Percentiles rank a stretch among this genome's conserved stretches.
phyloP scores from a whole-genome alignment of 495 filamentous ascomycete genomes.

The Halenospora varia region DNA sequence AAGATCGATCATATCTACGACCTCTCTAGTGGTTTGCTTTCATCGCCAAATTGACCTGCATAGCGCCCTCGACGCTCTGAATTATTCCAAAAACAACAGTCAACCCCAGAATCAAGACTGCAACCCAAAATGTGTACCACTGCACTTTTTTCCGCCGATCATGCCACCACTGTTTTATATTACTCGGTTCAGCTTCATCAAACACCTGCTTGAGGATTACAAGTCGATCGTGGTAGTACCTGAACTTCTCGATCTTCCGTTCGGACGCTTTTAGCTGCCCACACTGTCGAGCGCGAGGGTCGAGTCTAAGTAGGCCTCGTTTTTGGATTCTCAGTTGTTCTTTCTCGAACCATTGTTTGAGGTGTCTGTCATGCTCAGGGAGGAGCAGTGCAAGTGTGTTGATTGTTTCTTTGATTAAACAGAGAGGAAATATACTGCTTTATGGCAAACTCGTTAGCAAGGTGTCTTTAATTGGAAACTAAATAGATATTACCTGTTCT shows the following conservation, averaged over 20 bases:
- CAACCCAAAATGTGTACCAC: slow-evolving; percentile 54
- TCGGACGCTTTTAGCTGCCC: neutral
- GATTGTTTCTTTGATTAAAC: slow-evolving; percentile 41
- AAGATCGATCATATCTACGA: no score
- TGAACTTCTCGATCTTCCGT: slow-evolving; percentile 15
- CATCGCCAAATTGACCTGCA: slow-evolving; percentile 44
- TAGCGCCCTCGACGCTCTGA: slow-evolving; percentile 39
- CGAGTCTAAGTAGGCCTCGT: neutral
- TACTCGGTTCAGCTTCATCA: slow-evolving; percentile 21
- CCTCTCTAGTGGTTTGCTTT: no score
- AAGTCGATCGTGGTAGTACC: slow-evolving; percentile 20
- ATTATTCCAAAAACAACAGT: slow-evolving; percentile 48
- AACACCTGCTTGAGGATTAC: slow-evolving; percentile 16
- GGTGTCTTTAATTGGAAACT: slow-evolving; percentile 24
- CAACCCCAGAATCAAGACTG: slow-evolving; percentile 37
- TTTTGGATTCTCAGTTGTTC: neutral
- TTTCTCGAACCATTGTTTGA: neutral
- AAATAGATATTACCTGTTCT: neutral
- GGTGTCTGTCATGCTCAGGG: slow-evolving; percentile 27
- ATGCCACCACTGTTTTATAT: slow-evolving; percentile 39
- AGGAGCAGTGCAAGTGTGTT: slow-evolving; percentile 39
- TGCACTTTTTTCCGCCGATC: slow-evolving; percentile 45
- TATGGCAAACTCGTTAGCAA: neutral
- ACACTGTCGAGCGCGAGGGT: neutral
- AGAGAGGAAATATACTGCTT: slow-evolving; percentile 25